Base-by-base conservation (phyloP, 1,284 basidiomycete genomes). In the Cryptococcus neoformans region DNA sequence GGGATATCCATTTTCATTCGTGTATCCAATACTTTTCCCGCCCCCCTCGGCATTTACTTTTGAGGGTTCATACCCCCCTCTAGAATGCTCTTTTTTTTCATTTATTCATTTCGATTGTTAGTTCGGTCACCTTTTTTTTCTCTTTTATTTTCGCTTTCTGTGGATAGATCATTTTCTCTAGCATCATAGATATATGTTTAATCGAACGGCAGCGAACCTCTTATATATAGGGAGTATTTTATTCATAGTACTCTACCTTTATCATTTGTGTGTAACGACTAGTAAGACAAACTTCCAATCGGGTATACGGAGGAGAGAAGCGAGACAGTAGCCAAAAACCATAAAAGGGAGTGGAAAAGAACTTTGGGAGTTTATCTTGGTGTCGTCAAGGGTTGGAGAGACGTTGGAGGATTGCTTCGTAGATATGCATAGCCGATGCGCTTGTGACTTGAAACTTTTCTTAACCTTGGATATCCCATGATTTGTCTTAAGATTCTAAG, bases 211-310 rank as follows among this genome's bases (percentile, higher is more conserved):
- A 28, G 28, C 28, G 28, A 28, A 28, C 28, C 28, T 28, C 28
- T 28, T 28, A 28, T 28, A 28, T 28, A 28, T 28, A 4, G 28
- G 28, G 28, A 28, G 37, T n/a, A 12, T 21, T 51, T 47, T 35
- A 16, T 51, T 47, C 14, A 16, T 47, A 28, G 28, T 51, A 28
- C 37, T 51, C 9, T 36, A 40, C 41, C 36, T 40, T 34, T 6
- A 11, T 38, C 16, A 16, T 51, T 41, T 47, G 46, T 47, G 17
- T 47, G 46, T 47, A 47, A 47, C 46, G 46, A 47, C 42, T 28
- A 47, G 16, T 16, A 16, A 41, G 40, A 41, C 40, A 16, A 41
- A 41, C 40, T 41, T 41, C 40, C 40, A 11, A 41, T 41, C 11
- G 16, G 11, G 40, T 11, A 16, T 41, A 16, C 40, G 16, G 40